These are phyloP conservation scores for Elaeagnus macrophylla DNA, from an alignment of 306 rosid genomes.

Conservation along the genomic window DNA sequence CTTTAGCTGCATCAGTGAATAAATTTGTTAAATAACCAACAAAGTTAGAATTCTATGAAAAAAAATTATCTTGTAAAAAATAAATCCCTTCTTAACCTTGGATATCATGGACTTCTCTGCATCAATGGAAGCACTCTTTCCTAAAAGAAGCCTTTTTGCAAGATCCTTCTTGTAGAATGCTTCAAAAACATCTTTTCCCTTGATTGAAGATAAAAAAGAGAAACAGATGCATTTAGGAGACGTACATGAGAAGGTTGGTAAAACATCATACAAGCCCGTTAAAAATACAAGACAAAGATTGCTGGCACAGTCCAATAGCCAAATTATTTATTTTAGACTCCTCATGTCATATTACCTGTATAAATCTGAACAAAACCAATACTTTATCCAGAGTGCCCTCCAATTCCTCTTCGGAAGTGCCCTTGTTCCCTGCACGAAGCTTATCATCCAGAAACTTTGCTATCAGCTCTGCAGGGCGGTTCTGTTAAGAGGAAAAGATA, in stretches of 20 bases:
- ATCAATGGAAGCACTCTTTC: slow-evolving; percentile 99
- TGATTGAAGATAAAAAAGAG: slow-evolving; percentile 21
- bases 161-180: slow-evolving; percentile 99
- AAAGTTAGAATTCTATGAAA: neutral
- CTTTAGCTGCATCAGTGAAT: slow-evolving; percentile 55
- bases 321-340: neutral
- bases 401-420: slow-evolving; percentile 95
- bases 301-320: slow-evolving; percentile 10
- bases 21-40: slow-evolving; percentile 11
- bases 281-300: neutral
- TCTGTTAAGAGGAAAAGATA: slow-evolving; percentile 39
- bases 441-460: slow-evolving; percentile 98
- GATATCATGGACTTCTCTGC: slow-evolving; percentile 98
- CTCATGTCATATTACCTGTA: slow-evolving; percentile 52
- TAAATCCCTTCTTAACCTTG: slow-evolving; percentile 48
- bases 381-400: slow-evolving; percentile 97
- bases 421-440: slow-evolving; percentile 98
- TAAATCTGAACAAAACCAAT: slow-evolving; percentile 85
- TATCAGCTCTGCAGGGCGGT: slow-evolving; percentile 96
- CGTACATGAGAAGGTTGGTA: slow-evolving; percentile 15
- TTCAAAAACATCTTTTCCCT: slow-evolving; percentile 99
- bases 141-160: slow-evolving; percentile 85
- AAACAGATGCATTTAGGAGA: slow-evolving; percentile 19
- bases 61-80: neutral
- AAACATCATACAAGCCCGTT: neutral